Evolutionary conservation across 208 protist species (phyloP).

Genomic region (Crithidia expoeki): DNA sequence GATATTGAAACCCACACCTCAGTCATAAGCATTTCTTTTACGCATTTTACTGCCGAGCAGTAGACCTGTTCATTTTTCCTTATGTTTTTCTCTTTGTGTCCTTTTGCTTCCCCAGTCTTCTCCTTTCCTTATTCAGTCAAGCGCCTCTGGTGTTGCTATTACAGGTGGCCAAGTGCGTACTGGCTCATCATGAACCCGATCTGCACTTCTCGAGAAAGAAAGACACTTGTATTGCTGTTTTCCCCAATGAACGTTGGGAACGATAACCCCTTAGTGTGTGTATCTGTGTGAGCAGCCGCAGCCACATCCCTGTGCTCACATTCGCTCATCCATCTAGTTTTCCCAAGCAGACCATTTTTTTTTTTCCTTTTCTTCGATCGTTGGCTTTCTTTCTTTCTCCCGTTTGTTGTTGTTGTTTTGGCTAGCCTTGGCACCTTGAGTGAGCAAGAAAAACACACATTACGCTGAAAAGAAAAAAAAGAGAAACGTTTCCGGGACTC

Average conservation of each 20-base stretch:
- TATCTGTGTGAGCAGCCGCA: background rate
- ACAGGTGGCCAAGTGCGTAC: background rate
- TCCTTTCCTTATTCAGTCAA: background rate
- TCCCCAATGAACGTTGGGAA: too few species aligned
- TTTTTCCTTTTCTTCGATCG: background rate
- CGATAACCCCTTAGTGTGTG: background rate
- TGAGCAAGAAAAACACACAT: too few species aligned
- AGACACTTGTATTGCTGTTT: too few species aligned
- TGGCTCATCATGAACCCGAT: conserved; percentile 1
- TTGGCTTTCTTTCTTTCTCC: background rate
- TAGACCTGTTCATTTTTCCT: background rate
- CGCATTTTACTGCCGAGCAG: background rate
- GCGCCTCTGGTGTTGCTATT: background rate
- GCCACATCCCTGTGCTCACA: background rate
- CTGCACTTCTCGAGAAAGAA: background rate
- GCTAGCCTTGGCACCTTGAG: background rate
- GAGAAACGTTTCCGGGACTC: background rate
- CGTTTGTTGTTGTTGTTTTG: too few species aligned
- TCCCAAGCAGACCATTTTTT: background rate
- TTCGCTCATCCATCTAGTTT: background rate
- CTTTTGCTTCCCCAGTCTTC: background rate
- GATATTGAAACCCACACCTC: background rate
- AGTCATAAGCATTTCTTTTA: background rate
- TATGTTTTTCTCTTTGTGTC: background rate
- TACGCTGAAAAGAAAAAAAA: background rate